Base-by-base conservation (phyloP, 2,329 filamentous ascomycete species). In the Talaromyces sp. region DNA sequence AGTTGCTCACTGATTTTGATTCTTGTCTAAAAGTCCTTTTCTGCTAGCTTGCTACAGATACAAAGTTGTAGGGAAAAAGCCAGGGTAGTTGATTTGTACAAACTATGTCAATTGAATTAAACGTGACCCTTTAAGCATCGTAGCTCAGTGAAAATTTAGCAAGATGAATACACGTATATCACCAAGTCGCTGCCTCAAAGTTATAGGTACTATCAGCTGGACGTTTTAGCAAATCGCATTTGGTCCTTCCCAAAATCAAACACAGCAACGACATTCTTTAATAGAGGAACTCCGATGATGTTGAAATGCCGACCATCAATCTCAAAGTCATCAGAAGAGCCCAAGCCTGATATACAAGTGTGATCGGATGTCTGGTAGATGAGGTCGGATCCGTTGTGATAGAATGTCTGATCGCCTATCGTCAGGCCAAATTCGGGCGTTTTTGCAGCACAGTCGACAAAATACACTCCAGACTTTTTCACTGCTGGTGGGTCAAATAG, bases 211-310 rank as follows among this genome's bases (percentile, higher is more conserved):
- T 4, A 19, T 42, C 20, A 42, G 24, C 22, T 42, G 24, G 53
- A 29, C 13, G 44, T 19, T 45, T 52, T 53, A 13, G 77, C 74
- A 61, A 81, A 80, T n/a, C 73, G 65, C 75, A 81, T 74, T 65
- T 76, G 67, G 40, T 67, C 67, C 17, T 69, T 73, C 10, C 77
- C 78, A 52, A 81, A 70, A 67, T 82, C 80, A 64, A 78, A 81
- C 1, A 82, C 78, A 9, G 74, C 68, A 4, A 82, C 64, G 0
- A 81, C 79, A 55, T 78, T 80, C 65, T 78, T 79, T 64, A 80
- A 65, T 56, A 79, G 81, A 3, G 72, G 66, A 47, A 77, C 77
- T 0, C 79, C 79, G 42, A 81, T 56, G 37, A 80, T 75, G 33
- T 65, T 71, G 35, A 71, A 39, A 2, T 65, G 69, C 9, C 64